Evolutionary conservation across 2,329 filamentous ascomycete genomes (phyloP).

Genomic region (Cladosporium austrohemisphaericum): DNA sequence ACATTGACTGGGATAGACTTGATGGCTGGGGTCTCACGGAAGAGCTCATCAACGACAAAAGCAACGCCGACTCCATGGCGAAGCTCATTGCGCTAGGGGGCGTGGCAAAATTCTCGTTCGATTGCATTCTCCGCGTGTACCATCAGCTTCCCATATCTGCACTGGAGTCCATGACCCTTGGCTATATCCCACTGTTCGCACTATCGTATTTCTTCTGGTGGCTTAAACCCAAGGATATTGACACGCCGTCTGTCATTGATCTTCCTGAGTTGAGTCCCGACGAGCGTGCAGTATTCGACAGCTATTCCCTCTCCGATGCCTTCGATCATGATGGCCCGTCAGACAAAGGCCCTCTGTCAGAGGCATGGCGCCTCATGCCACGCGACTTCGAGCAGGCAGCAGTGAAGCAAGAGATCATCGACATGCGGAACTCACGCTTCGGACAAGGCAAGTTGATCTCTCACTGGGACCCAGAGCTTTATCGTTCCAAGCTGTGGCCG

Average conservation of each 20-base stretch:
- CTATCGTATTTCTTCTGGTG: constrained; percentile 37
- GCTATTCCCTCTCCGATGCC: constrained; percentile 25
- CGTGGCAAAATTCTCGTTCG: constrained; percentile 33
- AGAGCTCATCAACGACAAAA: constrained; percentile 32
- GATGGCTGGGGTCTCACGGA: constrained; percentile 28
- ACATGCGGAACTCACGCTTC: constrained; percentile 2
- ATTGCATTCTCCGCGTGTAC: constrained; percentile 30
- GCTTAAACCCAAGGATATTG: constrained; percentile 37
- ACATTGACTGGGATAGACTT: constrained; percentile 30
- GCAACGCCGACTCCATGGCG: constrained; percentile 32
- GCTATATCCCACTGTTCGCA: constrained; percentile 36
- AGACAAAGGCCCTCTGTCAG: constrained; percentile 26
- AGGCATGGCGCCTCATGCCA: constrained; percentile 31
- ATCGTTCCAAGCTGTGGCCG: constrained; percentile 26
- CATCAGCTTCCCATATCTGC: constrained; percentile 34
- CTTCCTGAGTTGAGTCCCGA: constrained; percentile 28
- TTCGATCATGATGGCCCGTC: constrained; percentile 30
- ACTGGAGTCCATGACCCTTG: constrained; percentile 37
- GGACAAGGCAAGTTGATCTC: constrained; percentile 17
- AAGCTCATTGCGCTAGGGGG: constrained; percentile 32
- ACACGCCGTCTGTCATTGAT: constrained; percentile 30
- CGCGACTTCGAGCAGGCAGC: constrained; percentile 33
- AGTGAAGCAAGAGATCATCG: constrained; percentile 18
- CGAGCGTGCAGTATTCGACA: constrained; percentile 26
- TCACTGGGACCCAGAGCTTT: constrained; percentile 27